Conservation (phyloP, 148 eudicot genomes). For the Euryodendron excelsum region DNA sequence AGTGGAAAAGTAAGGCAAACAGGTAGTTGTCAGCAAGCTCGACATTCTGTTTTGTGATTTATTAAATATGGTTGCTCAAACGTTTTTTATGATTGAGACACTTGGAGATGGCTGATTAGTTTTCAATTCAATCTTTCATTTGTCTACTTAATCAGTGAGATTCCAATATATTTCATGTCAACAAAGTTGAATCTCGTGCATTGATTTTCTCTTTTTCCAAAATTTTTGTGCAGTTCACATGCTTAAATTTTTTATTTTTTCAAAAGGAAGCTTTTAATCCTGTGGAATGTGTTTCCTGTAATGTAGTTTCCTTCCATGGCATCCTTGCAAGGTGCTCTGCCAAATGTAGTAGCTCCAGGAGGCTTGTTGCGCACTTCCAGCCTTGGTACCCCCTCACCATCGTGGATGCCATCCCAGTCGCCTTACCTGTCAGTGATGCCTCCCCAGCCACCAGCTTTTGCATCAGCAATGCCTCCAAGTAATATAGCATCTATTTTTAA, state of each 20-base stretch:
- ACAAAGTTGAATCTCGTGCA: neutral
- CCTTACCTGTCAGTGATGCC: conserved; percentile 49
- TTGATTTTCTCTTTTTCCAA: neutral
- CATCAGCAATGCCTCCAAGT: conserved; percentile 47
- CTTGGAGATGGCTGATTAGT: conserved; percentile 12
- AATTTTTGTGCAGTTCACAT: neutral
- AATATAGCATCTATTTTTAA: neutral
- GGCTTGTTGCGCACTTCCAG: conserved; percentile 46
- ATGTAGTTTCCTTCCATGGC: conserved; percentile 82
- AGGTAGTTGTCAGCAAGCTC: neutral
- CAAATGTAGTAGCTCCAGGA: conserved; percentile 46
- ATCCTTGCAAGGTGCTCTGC: conserved; percentile 76
- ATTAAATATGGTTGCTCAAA: neutral
- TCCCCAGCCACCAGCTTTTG: conserved; percentile 47
- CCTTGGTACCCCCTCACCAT: conserved; percentile 37
- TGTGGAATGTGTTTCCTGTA: conserved; percentile 12
- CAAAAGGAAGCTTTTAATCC: neutral
- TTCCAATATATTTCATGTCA: neutral
- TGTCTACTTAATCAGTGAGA: neutral
- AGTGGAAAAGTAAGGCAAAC: neutral
- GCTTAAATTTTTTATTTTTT: neutral
- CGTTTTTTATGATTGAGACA: neutral
- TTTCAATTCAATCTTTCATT: neutral
- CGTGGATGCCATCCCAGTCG: conserved; percentile 49
- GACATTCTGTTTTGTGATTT: no score